These are phyloP conservation scores for Nannizziopsis barbatae DNA, from an alignment of 2,329 filamentous ascomycete genomes.

Conservation along the genomic window DNA sequence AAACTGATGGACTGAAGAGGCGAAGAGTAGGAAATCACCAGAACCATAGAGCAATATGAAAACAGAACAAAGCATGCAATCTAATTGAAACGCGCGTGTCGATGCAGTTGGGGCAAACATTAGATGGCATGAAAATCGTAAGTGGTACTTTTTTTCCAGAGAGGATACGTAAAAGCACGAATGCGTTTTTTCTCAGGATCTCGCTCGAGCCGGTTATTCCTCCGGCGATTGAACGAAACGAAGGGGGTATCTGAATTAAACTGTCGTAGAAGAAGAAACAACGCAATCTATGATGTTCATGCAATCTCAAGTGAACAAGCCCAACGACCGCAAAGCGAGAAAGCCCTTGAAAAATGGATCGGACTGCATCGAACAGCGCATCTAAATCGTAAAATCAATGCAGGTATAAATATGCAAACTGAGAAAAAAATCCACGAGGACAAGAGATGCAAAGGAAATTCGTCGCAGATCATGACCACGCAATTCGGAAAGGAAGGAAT, in stretches of 20 bases:
- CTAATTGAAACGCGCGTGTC: conserved; percentile 31
- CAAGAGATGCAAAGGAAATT: conserved; percentile 27
- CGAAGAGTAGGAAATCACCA: conserved; percentile 13
- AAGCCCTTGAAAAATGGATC: conserved; percentile 9
- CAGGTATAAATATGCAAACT: conserved; percentile 13
- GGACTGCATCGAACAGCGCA: conserved; percentile 12
- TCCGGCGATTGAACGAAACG: conserved; percentile 32
- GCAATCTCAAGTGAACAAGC: conserved; percentile 18
- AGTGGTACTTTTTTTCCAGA: conserved; percentile 18
- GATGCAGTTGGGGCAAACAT: conserved; percentile 32
- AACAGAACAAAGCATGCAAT: conserved; percentile 20
- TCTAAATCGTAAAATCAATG: conserved; percentile 15
- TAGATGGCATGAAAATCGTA: conserved; percentile 28
- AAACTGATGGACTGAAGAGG: conserved; percentile 14
- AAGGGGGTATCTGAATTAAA: conserved; percentile 40
- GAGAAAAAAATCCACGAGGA: conserved; percentile 9
- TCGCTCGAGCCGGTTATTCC: conserved; percentile 31
- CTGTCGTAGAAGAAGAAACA: conserved; percentile 26
- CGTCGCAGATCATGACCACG: conserved; percentile 38
- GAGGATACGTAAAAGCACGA: conserved; percentile 27
- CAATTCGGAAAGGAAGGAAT: conserved; percentile 14
- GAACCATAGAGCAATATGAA: neutral
- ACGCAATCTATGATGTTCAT: conserved; percentile 42
- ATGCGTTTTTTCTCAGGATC: conserved; percentile 28
- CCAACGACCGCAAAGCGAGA: conserved; percentile 11